Percentiles rank a stretch among this genome's conserved stretches.
phyloP scores from a whole-genome alignment of 2,329 filamentous ascomycete genomes.

The Thielaviopsis ethacetica region DNA sequence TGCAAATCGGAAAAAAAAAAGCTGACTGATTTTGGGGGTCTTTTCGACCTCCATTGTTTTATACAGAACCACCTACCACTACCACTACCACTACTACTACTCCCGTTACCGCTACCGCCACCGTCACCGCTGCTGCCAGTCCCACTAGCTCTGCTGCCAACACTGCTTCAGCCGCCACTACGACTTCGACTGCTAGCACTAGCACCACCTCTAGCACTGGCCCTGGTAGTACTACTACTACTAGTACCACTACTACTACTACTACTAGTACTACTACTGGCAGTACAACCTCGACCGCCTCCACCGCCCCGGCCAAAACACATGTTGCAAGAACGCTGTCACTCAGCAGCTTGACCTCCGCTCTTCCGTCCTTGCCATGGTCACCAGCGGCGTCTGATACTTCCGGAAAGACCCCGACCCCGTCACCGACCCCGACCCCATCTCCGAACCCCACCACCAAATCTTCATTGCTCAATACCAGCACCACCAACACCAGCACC shows the following conservation, averaged over 20 bases:
- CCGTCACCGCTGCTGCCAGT: neutral
- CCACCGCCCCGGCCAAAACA: conserved; percentile 3
- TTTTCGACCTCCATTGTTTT: neutral
- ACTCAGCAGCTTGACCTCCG: conserved; percentile 54
- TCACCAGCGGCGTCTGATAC: conserved; percentile 36
- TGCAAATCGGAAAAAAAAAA: neutral
- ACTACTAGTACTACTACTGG: neutral
- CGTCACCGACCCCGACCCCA: conserved; percentile 19
- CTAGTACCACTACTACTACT: neutral
- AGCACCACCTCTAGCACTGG: neutral
- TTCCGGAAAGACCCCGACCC: conserved; percentile 28
- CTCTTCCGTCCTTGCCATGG: conserved; percentile 59
- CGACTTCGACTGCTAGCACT: neutral
- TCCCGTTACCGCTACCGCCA: neutral
- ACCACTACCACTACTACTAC: neutral
- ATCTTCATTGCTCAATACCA: conserved; percentile 17
- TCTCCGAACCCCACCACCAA: conserved; percentile 21
- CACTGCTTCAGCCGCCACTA: neutral
- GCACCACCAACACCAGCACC: conserved; percentile 17
- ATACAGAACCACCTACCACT: neutral
- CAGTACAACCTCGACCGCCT: neutral
- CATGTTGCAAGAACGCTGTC: conserved; percentile 34
- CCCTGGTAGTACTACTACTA: neutral
- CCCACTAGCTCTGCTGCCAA: neutral
- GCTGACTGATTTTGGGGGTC: neutral